Evolutionary conservation across 2,329 filamentous ascomycete species (phyloP), one percentile per base, ranked within the genome.

Genomic region (Incumbomyces lentus): DNA sequence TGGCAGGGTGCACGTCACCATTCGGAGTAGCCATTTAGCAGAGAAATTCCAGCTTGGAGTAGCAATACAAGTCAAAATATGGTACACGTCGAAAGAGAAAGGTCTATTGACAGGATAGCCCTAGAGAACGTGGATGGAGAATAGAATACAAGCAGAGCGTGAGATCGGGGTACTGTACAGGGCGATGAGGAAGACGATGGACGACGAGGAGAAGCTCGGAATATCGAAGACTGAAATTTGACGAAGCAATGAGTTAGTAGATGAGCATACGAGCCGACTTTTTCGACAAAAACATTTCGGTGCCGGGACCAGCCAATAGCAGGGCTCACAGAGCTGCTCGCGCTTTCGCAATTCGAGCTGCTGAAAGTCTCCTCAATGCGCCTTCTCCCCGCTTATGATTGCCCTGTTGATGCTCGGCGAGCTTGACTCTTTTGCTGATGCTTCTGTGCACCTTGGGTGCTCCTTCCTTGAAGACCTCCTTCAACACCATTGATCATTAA

Each of bases 1-100:
- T 46, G 16, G 46, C 34, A 41, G 41, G 49, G 35, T 54, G 52
- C 52, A 54, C 56, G 51, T 55, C 56, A 54, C 55, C 52, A 53
- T 53, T 55, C 44, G 48, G 44, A 46, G 37, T 26, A 43, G 49
- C 51, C 50, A 57, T 55, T 49, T 17, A 49, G 43, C 47, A 50
- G 49, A 26, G 37, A 43, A 34, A 51, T 46, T 46, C 38, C 47
- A 50, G 48, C 30, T 36, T 38, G 46, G 31, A 44, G 44, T 46
- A 39, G 33, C 36, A 44, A 52, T 51, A 40, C 41, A 51, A 50
- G 26, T 40, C 19, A 17, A 42, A 35, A 7, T 52, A 51, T 39
- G 49, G 47, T 53, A 56, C 53, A 57, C 22, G 10, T 16, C 8
- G 44, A 45, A 32, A 18, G 12, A 45, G 8, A 18, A 5, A 32